Evolutionary conservation across 164 flowering plant genomes (phyloP), one percentile per base, ranked within the genome.

Genomic region (Macadamia tetraphylla): DNA sequence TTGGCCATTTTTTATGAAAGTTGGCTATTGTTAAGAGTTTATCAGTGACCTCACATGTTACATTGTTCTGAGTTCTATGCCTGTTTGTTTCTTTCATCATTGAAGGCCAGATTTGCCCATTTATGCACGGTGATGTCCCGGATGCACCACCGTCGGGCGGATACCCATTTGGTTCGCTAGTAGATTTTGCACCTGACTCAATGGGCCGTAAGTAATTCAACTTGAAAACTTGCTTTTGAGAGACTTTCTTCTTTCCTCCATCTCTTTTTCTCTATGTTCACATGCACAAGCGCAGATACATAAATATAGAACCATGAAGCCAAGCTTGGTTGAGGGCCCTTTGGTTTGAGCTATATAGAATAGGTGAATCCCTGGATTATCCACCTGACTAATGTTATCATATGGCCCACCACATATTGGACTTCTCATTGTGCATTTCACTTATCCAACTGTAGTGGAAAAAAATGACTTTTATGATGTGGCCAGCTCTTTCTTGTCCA

Each of bases 91-190:
- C 60, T 57, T 67, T 71, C 62, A 65, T 73, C 35, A 72, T 73
- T 78, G 63, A 80, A 95, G 99, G 97, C 97, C 75, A 89, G 98
- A 74, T 95, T 92, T 89, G 99, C 97, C 80, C 99, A 95, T 81
- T 64, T 95, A 60, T 95, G 97, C 73, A 92, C 98, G 42, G 87
- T 95, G 58, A 95, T 95, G 99, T 89, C 99, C 31, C 96, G 86
- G 66, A 92, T 92, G 98, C 98, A 92, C 83, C 99, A 92, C 62
- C 90, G 96, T 11, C 78, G 98, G 74, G 84, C 81, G 99, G 99
- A 52, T 95, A 92, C 73, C 99, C 99, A 49, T 95, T 92, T 84
- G 99, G 99, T 69, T 91, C 98, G 6, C 81, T 95, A 44, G 99
- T 95, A 60, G 99, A 95, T 84, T 95, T 92, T 82, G 98, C 96